Evolutionary conservation across 208 protist species (phyloP), one percentile per base, ranked within the genome.

Genomic region (Borovskyia barvae): DNA sequence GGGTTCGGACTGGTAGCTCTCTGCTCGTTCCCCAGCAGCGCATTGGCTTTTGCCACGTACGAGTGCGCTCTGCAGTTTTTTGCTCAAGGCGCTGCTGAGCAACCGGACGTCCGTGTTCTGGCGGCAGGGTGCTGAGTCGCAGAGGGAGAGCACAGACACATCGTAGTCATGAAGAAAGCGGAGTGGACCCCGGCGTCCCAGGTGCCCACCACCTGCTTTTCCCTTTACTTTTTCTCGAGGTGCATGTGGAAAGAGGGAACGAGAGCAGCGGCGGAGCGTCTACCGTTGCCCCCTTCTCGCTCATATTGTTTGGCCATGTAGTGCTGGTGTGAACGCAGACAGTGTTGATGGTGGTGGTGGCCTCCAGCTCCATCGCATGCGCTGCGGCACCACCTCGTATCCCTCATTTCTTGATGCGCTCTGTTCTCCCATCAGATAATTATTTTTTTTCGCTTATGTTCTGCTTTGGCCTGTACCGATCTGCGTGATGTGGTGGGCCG

Each of bases 21-120:
- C 8, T 79, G 85, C 33, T 81, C 83, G 11, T 92, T 93, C 60
- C 78, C 90, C 6, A 86, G 77, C 0, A 90, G 89, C 61, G 87
- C 87, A 4, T 35, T 79, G 2, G 51, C 72, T 17, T 83, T 72
- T 40, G 46, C 59, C 0, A 67, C 79, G 41, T 93, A 90, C 59
- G 60, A 71, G 39, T 66, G 22, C 40, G 36, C 50, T 3, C 39
- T 20, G 40, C 54, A 40, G n/a, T n/a, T n/a, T n/a, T n/a, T n/a
- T n/a, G n/a, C n/a, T n/a, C n/a, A n/a, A n/a, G n/a, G n/a, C n/a
- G n/a, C n/a, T n/a, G n/a, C n/a, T n/a, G n/a, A n/a, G n/a, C n/a
- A n/a, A n/a, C n/a, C n/a, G n/a, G n/a, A n/a, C n/a, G n/a, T n/a
- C n/a, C n/a, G n/a, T n/a, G n/a, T n/a, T n/a, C n/a, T n/a, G n/a